Base-by-base conservation (phyloP, 164 flowering plant species). In the Pachysandra terminalis region DNA sequence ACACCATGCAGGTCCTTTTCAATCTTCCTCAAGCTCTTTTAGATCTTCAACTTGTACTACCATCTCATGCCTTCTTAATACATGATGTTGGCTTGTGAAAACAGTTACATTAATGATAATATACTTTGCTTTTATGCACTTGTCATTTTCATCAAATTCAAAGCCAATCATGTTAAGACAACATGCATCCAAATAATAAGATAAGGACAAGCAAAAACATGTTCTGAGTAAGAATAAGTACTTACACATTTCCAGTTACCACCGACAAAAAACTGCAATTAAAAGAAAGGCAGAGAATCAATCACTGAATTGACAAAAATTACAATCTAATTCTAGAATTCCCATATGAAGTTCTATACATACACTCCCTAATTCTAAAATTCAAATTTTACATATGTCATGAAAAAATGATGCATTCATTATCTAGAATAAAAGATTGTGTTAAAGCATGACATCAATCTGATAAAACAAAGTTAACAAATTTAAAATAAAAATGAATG, bases 201-300 rank as follows among this genome's bases (percentile, higher is more conserved):
- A 28, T 13, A 55, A 65, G 40, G 22, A 28, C 16, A 19, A 40
- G 1, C 21, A 19, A 56, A 12, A 41, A 45, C 15, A 56, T 16
- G 17, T 9, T 22, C 1, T 5, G 59, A 24, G 19, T 25, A 0
- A 25, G 15, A 13, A 37, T 13, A n/a, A 40, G 63, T 75, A 86
- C 99, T 89, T 87, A 92, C 99, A 80, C 99, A 95, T 62, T 95
- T 95, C 99, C 97, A 95, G 78, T 95, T 95, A 55, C 99, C 99
- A 21, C 97, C 99, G 74, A 95, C 99, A 59, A 95, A 95, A 81
- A 95, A 95, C 99, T 95, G 97, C 89, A 82, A 81, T 9, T 37
- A 78, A 58, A 77, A 73, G 45, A 27, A 61, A 70, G 68, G 1
- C 53, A 67, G 23, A 56, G 51, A 25, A 75, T 64, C 48, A 62